phyloP scores from a whole-genome alignment of 2,329 filamentous ascomycete genomes.

The Aspergillus sp. region DNA sequence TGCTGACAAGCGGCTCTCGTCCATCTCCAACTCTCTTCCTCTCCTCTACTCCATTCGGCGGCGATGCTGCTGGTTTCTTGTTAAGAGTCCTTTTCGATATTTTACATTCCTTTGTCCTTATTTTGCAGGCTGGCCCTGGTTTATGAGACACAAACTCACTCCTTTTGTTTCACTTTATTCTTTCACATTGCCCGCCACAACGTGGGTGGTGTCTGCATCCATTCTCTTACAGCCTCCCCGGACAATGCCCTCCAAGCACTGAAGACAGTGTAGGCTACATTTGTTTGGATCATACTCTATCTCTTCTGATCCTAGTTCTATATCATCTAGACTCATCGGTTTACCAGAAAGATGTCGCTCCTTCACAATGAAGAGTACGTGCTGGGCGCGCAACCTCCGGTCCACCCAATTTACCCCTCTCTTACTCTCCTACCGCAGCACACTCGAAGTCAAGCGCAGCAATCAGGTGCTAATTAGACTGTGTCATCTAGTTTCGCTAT shows the following conservation, averaged over 20 bases:
- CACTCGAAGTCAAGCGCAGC: slow-evolving; percentile 7
- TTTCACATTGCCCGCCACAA: background rate
- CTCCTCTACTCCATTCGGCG: too few relatives aligned
- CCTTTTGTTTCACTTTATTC: slow-evolving; percentile 1
- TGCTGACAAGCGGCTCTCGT: too few relatives aligned
- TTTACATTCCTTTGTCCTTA: slow-evolving; percentile 1
- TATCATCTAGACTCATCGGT: slow-evolving; percentile 3
- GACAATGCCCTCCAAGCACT: background rate
- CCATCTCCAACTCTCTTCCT: too few relatives aligned
- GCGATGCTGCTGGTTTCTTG: too few relatives aligned
- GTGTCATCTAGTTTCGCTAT: slow-evolving; percentile 48
- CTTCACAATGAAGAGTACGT: slow-evolving; percentile 46
- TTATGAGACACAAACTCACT: slow-evolving; percentile 4
- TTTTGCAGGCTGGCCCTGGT: slow-evolving; percentile 29
- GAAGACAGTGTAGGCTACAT: background rate
- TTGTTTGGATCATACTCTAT: background rate
- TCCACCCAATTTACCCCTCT: background rate
- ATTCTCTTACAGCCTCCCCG: background rate
- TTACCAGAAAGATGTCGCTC: slow-evolving; percentile 21
- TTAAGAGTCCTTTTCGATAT: background rate
- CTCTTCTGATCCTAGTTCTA: background rate
- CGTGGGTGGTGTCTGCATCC: background rate
- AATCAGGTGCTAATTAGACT: too few relatives aligned
- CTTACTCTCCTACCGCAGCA: background rate
- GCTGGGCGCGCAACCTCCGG: too few relatives aligned